Evolutionary conservation across 805 yeast genomes (phyloP), one percentile per base, ranked within the genome.

Genomic region (Suhomyces canberraensis): DNA sequence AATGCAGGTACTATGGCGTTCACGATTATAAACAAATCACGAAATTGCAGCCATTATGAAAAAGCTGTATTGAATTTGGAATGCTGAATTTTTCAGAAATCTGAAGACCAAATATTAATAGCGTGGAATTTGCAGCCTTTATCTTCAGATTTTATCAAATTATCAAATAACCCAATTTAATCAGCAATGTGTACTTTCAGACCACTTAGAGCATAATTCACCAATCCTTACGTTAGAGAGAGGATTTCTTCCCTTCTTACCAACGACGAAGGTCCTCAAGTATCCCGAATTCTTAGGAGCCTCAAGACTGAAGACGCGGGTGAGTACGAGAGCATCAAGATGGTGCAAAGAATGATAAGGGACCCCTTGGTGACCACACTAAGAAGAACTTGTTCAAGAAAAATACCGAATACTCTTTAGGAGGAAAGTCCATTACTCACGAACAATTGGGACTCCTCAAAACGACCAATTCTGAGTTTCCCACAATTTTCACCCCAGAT

Each of bases 321-420:
- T 1, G 41, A 42, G 20, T 54, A 45, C 45, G 35, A 46, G 19
- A 48, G 48, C 31, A 43, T 41, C 46, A 45, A 0, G 49, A 47
- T 31, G 52, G 49, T 18, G 54, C 45, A 15, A 47, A 47, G 28
- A 51, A 47, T 37, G 60, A 54, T 39, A 50, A 49, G 38, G 60
- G 60, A 9, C 58, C 50, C 26, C 46, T 54, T 35, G 60, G 60
- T 4, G 53, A 53, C 33, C 46, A 48, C 3, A 15, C 33, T 4
- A 52, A 48, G 39, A 46, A 42, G 33, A 41, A 48, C 31, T 40
- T 55, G 22, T 52, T 55, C 39, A 47, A 47, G 0, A 35, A 35
- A 11, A 47, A 41, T 3, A 20, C 35, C 13, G 46, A 50, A 27
- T 37, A 35, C 15, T n/a, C n/a, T n/a, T n/a, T n/a, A n/a, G n/a